Evolutionary conservation across 805 yeast genomes (phyloP).

Genomic region (Starmerella scarabaei): DNA sequence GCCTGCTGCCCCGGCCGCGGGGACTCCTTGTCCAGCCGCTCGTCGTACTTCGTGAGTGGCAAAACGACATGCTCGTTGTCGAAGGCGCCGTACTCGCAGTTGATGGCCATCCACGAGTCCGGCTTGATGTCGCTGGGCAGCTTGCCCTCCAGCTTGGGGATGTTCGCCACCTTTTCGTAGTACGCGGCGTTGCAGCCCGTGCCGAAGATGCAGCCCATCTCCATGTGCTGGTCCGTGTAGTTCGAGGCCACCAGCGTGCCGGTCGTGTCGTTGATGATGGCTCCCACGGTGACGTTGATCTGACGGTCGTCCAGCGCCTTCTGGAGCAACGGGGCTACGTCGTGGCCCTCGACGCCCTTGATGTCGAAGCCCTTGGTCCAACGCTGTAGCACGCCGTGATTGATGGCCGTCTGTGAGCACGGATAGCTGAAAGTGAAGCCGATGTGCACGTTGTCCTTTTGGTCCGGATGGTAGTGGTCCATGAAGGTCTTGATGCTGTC

Average conservation of each 20-base stretch:
- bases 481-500: slow-evolving; percentile 61
- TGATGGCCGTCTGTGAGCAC: slow-evolving; percentile 56
- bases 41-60: slow-evolving; percentile 85
- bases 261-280: slow-evolving; percentile 91
- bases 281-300: slow-evolving; percentile 76
- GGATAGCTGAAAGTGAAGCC: slow-evolving; percentile 97
- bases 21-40: slow-evolving; percentile 64
- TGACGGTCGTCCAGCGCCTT: slow-evolving; percentile 47
- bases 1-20: slow-evolving; percentile 96
- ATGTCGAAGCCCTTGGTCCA: slow-evolving; percentile 98
- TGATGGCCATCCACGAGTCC: slow-evolving; percentile 79
- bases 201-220: slow-evolving; percentile 93
- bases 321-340: slow-evolving; percentile 86
- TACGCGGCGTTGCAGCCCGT: slow-evolving; percentile 97
- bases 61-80: slow-evolving; percentile 75
- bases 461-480: slow-evolving; percentile 53
- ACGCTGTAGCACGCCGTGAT: slow-evolving; percentile 76
- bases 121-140: slow-evolving; percentile 48
- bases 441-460: slow-evolving; percentile 47
- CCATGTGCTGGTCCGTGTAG: slow-evolving; percentile 77
- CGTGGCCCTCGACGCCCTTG: slow-evolving; percentile 82
- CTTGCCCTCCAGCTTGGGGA: slow-evolving; percentile 71
- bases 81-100: slow-evolving; percentile 97
- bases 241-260: slow-evolving; percentile 90
- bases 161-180: slow-evolving; percentile 57